A percentile compares a stretch with the other conserved stretches of the same genome.
Evolutionary conservation across 768 basidiomycete species (phyloP).

Genomic region (Cubamyces lactineus): DNA sequence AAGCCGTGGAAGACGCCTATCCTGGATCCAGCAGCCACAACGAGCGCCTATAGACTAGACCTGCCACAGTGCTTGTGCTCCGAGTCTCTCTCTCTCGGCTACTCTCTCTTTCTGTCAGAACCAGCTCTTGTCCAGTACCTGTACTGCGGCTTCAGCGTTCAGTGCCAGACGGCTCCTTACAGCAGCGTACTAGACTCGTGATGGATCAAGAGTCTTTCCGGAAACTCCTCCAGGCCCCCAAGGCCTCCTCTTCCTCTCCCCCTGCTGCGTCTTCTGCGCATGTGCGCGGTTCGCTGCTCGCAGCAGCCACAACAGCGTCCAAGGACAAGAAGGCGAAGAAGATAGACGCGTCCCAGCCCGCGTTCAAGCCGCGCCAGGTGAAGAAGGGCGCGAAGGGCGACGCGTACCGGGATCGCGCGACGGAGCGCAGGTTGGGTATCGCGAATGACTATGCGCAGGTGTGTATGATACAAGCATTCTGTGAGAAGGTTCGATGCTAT

Average conservation of each 20-base stretch:
- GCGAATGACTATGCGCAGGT: conserved; percentile 79
- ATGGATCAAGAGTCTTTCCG: conserved; percentile 61
- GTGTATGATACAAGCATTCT: conserved; percentile 11
- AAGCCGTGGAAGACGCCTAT: too few relatives aligned
- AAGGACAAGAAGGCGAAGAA: conserved; percentile 39
- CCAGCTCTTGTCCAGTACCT: too few relatives aligned
- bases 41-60: too few relatives aligned
- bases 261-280: conserved; percentile 26
- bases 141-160: too few relatives aligned
- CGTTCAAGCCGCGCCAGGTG: conserved; percentile 83
- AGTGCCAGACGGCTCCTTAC: too few relatives aligned
- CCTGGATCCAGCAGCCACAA: too few relatives aligned
- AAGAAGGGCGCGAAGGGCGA: conserved; percentile 62
- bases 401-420: conserved; percentile 75
- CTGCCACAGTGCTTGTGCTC: too few relatives aligned
- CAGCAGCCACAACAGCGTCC: conserved; percentile 24
- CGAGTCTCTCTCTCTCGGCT: too few relatives aligned
- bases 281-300: conserved; percentile 38
- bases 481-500: neutral
- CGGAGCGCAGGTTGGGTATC: conserved; percentile 67
- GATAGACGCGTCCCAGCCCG: conserved; percentile 55
- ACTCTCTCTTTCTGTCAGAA: too few relatives aligned
- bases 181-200: too few relatives aligned
- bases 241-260: conserved; percentile 30
- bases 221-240: conserved; percentile 46